Evolutionary conservation across 495 filamentous ascomycete genomes (phyloP), one percentile per base, ranked within the genome.

Genomic region (Hypoxylon crocopeplum): DNA sequence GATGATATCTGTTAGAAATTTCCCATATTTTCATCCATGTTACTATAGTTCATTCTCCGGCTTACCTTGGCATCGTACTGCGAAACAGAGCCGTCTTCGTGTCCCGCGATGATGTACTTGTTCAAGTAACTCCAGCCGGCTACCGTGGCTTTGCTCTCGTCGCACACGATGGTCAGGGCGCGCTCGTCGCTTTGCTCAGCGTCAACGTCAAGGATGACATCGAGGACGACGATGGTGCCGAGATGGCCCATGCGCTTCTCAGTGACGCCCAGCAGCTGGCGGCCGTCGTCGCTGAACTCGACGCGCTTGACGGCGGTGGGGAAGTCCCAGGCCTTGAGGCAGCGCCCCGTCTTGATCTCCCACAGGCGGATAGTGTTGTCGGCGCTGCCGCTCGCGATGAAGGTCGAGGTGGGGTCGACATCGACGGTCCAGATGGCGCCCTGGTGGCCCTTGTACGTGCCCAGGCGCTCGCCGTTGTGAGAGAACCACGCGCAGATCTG

Each of bases 341-440:
- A 87, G 68, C 91, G 91, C 67, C 95, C 94, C 22, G 90, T 90
- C 83, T 90, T 88, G 70, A 98, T 84, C 70, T 99, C 92, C 94
- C 94, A 99, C 71, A 99, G 81, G 64, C 91, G 87, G 69, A 97
- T 92, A 13, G 94, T 97, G 81, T 98, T 98, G 81, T 99, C 94
- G 75, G 94, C 94, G 62, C 90, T 93, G 44, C 94, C 94, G 46
- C 90, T 94, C 54, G 93, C 94, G 70, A 98, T 89, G 68, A 98
- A 84, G 59, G 90, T 90, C 61, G 89, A 92, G 67, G 92, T 94
- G 59, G 94, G 92, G 81, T 97, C 92, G 62, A 98, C 89, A 69
- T 98, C 95, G 71, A 99, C 90, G 49, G 93, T 97, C 94, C 94
- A 99, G 75, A 99, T 87, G 57, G 94, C 95, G 75, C 94, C 94